phyloP scores from a whole-genome alignment of 441 rosid species.

The Isatis lusitanica region DNA sequence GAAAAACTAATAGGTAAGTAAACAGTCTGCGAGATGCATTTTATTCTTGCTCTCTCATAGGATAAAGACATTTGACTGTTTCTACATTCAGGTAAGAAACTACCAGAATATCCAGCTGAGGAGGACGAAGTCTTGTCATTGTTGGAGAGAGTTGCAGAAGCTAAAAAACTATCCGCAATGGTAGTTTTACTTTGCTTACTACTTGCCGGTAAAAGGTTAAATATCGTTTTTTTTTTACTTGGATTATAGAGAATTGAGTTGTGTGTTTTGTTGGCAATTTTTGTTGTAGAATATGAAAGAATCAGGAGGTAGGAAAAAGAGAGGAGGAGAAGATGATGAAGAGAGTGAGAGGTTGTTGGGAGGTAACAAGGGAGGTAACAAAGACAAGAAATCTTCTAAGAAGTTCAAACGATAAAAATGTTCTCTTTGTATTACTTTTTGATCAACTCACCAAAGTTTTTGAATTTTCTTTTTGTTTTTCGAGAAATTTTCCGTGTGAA shows the following conservation, averaged over 20 bases:
- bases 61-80: slow-evolving; percentile 12
- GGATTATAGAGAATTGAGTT: neutral
- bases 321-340: slow-evolving; percentile 58
- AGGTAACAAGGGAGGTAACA: slow-evolving; percentile 35
- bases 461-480: neutral
- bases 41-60: neutral
- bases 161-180: slow-evolving; percentile 65
- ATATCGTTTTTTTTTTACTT: neutral
- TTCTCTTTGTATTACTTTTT: neutral
- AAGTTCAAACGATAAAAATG: slow-evolving; percentile 39
- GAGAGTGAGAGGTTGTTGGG: slow-evolving; percentile 61
- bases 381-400: slow-evolving; percentile 45
- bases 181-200: slow-evolving; percentile 37
- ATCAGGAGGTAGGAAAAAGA: slow-evolving; percentile 46
- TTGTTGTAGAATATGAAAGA: slow-evolving; percentile 62
- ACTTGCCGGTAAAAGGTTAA: neutral
- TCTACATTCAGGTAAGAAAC: slow-evolving; percentile 58
- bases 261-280: neutral
- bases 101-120: slow-evolving; percentile 66
- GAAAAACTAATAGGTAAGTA: slow-evolving; percentile 82
- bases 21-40: neutral
- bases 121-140: slow-evolving; percentile 82
- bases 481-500: neutral
- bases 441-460: neutral
- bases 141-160: slow-evolving; percentile 72